Conservation (phyloP, 2,329 filamentous ascomycete genomes). For the Shiraia sp. region DNA sequence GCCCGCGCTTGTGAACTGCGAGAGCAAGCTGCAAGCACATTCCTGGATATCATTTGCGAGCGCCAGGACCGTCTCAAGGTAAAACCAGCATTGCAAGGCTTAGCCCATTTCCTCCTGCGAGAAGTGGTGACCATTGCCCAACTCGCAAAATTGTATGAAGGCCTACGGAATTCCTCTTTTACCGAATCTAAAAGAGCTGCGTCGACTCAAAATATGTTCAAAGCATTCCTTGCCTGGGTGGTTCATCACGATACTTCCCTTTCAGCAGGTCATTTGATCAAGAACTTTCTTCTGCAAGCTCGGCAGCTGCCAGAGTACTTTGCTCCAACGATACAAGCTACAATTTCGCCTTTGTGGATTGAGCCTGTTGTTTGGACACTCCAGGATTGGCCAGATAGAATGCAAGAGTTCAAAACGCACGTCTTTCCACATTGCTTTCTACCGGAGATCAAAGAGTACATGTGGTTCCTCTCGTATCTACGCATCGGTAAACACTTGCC, state of each 20-base stretch:
- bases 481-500: conserved; percentile 37
- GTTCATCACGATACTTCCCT: conserved; percentile 46
- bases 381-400: conserved; percentile 38
- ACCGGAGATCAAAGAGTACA: conserved; percentile 45
- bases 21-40: conserved; percentile 39
- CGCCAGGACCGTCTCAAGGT: conserved; percentile 65
- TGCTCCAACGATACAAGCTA: background rate
- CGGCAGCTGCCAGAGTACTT: conserved; percentile 21
- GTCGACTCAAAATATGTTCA: conserved; percentile 24
- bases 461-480: conserved; percentile 46
- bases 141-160: conserved; percentile 47
- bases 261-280: conserved; percentile 44
- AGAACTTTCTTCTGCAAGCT: conserved; percentile 37
- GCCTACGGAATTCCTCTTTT: conserved; percentile 10
- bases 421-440: conserved; percentile 54
- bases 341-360: conserved; percentile 42
- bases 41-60: conserved; percentile 63
- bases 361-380: conserved; percentile 41
- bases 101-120: conserved; percentile 69
- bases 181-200: conserved; percentile 1
- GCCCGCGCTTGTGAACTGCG: conserved; percentile 28
- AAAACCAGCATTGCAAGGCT: conserved; percentile 70
- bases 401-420: conserved; percentile 50
- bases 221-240: conserved; percentile 41
- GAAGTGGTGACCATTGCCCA: conserved; percentile 52